Percentiles rank a stretch among this genome's conserved stretches.
These are phyloP conservation scores for Kalmusia sp. DNA, from an alignment of 2,329 filamentous ascomycete genomes.

Conservation along the genomic window DNA sequence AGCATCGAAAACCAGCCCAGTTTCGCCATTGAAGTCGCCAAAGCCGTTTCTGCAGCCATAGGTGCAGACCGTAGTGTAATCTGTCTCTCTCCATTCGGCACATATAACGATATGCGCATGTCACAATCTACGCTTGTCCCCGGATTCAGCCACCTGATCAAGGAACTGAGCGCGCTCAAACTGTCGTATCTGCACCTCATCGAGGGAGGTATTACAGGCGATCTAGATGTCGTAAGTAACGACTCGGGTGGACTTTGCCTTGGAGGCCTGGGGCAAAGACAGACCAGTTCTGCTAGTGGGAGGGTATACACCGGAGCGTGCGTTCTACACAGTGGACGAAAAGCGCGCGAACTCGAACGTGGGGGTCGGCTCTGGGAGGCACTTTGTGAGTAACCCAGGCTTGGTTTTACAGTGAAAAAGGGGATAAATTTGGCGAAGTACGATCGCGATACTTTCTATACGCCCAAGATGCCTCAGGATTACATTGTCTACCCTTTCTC, in stretches of 20 bases:
- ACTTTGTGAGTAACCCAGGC: slow-evolving; percentile 56
- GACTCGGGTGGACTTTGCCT: slow-evolving; percentile 12
- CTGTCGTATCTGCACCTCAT: slow-evolving; percentile 59
- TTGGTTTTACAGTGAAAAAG: slow-evolving; percentile 51
- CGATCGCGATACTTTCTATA: slow-evolving; percentile 52
- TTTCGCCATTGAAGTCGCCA: slow-evolving; percentile 60
- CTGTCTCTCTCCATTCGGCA: slow-evolving; percentile 66
- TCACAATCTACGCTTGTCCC: slow-evolving; percentile 62
- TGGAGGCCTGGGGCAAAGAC: slow-evolving; percentile 17
- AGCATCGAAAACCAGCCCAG: slow-evolving; percentile 58
- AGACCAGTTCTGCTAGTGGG: slow-evolving; percentile 47
- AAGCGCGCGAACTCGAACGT: slow-evolving; percentile 49
- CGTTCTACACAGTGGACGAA: slow-evolving; percentile 38
- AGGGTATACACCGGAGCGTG: slow-evolving; percentile 46
- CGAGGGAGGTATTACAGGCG: slow-evolving; percentile 59
- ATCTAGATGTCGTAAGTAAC: slow-evolving; percentile 40
- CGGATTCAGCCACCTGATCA: slow-evolving; percentile 66
- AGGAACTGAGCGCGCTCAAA: slow-evolving; percentile 46
- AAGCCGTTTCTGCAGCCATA: slow-evolving; percentile 56
- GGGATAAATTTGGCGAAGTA: slow-evolving; percentile 49
- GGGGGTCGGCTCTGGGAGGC: slow-evolving; percentile 53
- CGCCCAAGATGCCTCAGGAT: slow-evolving; percentile 26
- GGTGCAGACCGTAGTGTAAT: slow-evolving; percentile 63
- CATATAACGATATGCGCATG: slow-evolving; percentile 71
- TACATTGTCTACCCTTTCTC: slow-evolving; percentile 48